Evolutionary conservation across 179 eudicot species (phyloP), one percentile per base, ranked within the genome.

Genomic region (Nepenthes alata): DNA sequence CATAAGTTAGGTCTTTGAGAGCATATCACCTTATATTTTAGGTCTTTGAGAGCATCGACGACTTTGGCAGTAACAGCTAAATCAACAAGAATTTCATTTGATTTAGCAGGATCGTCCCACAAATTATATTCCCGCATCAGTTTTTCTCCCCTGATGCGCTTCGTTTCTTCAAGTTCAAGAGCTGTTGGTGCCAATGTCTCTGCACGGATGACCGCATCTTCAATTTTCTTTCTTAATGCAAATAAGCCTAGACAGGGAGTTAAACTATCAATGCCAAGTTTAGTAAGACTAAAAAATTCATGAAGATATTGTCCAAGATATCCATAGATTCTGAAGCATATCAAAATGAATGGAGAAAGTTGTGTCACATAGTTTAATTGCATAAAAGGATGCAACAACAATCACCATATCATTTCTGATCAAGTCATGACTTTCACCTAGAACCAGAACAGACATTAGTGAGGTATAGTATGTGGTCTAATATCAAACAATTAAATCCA

Each of bases 31-130:
- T 88, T 85, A 62, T 74, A 84, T 59, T 62, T 72, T 38, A 91
- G 72, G 68, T 88, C 96, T 70, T 79, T 85, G 48, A 91, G 95
- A 67, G 80, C 70, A 68, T 82, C 91, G 72, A 91, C 90, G 47
- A 77, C 81, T 75, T 82, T 76, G 58, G 85, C 77, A 58, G 83
- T 83, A 69, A 79, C 81, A 53, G 97, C 96, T 63, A 91, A 69
- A 62, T 85, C 71, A 35, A 71, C 72, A 47, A 91, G 94, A 68
- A 79, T 69, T 59, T 88, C 87, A 76, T 70, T 81, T 38, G 97
- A 82, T 72, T 80, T 79, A 3, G 65, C 69, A 49, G 84, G 65
- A 70, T 91, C 88, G 60, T 85, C 95, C 97, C 97, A 88, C 59
- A 83, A 69, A 76, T 84, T 66, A 59, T 64, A 68, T 13, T 77